Evolutionary conservation across 192 early-diverging fungal genomes (phyloP).

Genomic region (Funneliformis mosseae): DNA sequence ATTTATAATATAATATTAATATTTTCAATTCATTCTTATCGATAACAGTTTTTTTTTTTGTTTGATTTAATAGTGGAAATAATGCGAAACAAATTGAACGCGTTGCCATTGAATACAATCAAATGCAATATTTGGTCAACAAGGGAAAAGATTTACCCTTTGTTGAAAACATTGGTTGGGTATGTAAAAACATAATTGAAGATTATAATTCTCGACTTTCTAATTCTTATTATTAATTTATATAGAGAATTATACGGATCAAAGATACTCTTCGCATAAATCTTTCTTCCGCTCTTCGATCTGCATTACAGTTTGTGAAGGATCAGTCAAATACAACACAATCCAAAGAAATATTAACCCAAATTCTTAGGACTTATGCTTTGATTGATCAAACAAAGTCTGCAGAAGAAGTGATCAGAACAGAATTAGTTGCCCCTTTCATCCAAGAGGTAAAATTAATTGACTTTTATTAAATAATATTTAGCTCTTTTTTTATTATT

Average conservation of each 20-base stretch:
- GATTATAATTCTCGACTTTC: not conserved
- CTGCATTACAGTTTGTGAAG: constrained; percentile 47
- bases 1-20: not conserved
- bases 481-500: not conserved
- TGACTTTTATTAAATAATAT: not conserved
- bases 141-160: constrained; percentile 64
- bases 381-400: constrained; percentile 68
- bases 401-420: constrained; percentile 65
- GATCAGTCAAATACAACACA: constrained; percentile 35
- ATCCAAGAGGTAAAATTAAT: constrained; percentile 50
- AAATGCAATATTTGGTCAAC: constrained; percentile 75
- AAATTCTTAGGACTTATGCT: constrained; percentile 74
- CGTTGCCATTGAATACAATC: constrained; percentile 84
- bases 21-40: not conserved
- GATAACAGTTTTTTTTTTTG: not conserved
- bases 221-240: constrained; percentile 1
- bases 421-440: constrained; percentile 57
- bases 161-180: constrained; percentile 77
- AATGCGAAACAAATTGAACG: constrained; percentile 77
- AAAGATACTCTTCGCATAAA: constrained; percentile 67
- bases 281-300: constrained; percentile 57
- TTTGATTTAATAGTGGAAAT: constrained; percentile 38
- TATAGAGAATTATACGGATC: constrained; percentile 68
- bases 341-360: constrained; percentile 56
- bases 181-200: constrained; percentile 33